Evolutionary conservation across 2,329 filamentous ascomycete genomes (phyloP).

Genomic region (Nothopassalora personata): DNA sequence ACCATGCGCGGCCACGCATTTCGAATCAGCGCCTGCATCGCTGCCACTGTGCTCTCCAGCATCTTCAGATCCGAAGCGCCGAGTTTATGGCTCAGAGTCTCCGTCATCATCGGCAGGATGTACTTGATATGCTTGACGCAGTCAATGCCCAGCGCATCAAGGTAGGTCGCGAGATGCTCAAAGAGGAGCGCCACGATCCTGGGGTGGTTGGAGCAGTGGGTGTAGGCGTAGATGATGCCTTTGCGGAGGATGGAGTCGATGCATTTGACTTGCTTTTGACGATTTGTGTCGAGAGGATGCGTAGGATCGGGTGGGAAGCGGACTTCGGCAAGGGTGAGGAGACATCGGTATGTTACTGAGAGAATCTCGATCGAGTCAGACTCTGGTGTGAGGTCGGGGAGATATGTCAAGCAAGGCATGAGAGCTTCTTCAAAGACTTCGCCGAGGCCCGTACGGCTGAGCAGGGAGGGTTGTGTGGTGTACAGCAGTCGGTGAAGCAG

Average conservation of each 20-base stretch:
- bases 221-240: constrained; percentile 42
- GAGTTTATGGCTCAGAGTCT: constrained; percentile 67
- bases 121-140: constrained; percentile 65
- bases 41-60: constrained; percentile 49
- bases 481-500: constrained; percentile 53
- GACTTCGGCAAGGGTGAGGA: constrained; percentile 54
- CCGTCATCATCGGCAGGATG: constrained; percentile 61
- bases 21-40: constrained; percentile 54
- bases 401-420: constrained; percentile 65
- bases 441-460: constrained; percentile 60
- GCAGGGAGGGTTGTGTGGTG: constrained; percentile 48
- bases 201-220: constrained; percentile 56
- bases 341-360: constrained; percentile 58
- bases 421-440: constrained; percentile 64
- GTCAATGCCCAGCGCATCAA: constrained; percentile 56
- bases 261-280: constrained; percentile 31
- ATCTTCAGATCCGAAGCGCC: constrained; percentile 59
- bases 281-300: constrained; percentile 29
- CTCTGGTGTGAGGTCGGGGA: constrained; percentile 73
- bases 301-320: constrained; percentile 30
- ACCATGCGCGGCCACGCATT: constrained; percentile 66
- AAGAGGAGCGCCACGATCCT: constrained; percentile 55
- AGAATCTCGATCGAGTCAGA: constrained; percentile 63
- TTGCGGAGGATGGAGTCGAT: constrained; percentile 44
- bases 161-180: constrained; percentile 43